phyloP scores from a whole-genome alignment of 441 rosid genomes.

The Erysimum cheiri region DNA sequence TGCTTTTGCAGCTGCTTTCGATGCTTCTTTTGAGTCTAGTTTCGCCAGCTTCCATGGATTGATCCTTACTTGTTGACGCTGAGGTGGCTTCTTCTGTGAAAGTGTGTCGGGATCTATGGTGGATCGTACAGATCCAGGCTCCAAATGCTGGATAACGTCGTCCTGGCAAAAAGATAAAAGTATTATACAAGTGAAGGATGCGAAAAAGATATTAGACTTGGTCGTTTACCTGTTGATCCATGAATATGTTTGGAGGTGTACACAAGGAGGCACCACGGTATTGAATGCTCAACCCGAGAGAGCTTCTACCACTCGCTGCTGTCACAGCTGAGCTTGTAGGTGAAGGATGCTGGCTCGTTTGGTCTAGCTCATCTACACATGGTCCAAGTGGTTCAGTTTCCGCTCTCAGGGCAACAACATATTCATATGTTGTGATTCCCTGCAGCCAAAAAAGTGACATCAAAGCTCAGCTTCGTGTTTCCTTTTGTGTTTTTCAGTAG shows the following conservation, averaged over 20 bases:
- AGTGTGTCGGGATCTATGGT: slow-evolving; percentile 77
- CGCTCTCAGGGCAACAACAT: slow-evolving; percentile 92
- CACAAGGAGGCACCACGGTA: slow-evolving; percentile 86
- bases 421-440: slow-evolving; percentile 97
- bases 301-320: slow-evolving; percentile 91
- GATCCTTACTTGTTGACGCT: slow-evolving; percentile 73
- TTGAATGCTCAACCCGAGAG: slow-evolving; percentile 82
- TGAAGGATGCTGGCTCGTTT: slow-evolving; percentile 74
- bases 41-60: slow-evolving; percentile 97
- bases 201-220: neutral
- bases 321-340: slow-evolving; percentile 92
- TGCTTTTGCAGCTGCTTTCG: slow-evolving; percentile 87
- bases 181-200: neutral
- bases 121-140: slow-evolving; percentile 81
- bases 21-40: slow-evolving; percentile 79
- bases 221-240: slow-evolving; percentile 81
- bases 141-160: slow-evolving; percentile 87
- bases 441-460: slow-evolving; percentile 41
- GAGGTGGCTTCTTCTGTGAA: slow-evolving; percentile 63
- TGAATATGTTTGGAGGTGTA: slow-evolving; percentile 96
- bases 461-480: slow-evolving; percentile 18
- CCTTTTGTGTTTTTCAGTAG: neutral
- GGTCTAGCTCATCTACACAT: slow-evolving; percentile 75
- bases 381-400: slow-evolving; percentile 84
- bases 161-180: slow-evolving; percentile 52